phyloP scores from a whole-genome alignment of 805 yeast species.

The Wickerhamiella vanderwaltii region DNA sequence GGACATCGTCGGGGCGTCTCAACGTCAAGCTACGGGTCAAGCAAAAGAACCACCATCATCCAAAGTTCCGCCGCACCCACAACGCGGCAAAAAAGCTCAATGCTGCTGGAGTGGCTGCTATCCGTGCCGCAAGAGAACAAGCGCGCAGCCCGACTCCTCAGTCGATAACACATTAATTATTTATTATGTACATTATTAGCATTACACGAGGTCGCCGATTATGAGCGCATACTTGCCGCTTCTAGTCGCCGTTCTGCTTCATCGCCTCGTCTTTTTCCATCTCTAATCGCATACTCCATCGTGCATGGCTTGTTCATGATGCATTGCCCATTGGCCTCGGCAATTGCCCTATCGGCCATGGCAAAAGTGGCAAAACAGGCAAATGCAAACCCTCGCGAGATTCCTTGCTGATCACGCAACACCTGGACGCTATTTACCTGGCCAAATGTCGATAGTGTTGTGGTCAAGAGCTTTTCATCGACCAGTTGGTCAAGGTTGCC shows the following conservation, averaged over 20 bases:
- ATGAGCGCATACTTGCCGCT: no score
- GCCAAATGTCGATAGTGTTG: conserved; percentile 63
- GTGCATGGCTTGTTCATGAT: conserved; percentile 53
- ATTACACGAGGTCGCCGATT: no score
- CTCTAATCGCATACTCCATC: conserved; percentile 63
- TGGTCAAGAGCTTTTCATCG: conserved; percentile 44
- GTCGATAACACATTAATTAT: no score
- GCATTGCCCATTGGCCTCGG: conserved; percentile 52
- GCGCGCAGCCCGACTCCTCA: conserved; percentile 9
- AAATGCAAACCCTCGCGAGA: conserved; percentile 53
- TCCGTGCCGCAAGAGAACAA: conserved; percentile 5
- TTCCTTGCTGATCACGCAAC: conserved; percentile 38
- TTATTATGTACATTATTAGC: no score
- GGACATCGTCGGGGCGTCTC: conserved; percentile 57
- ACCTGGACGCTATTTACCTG: conserved; percentile 26
- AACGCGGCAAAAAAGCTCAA: not conserved
- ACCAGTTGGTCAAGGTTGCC: conserved; percentile 57
- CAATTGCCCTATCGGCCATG: conserved; percentile 59
- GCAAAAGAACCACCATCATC: conserved; percentile 16
- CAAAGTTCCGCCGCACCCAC: conserved; percentile 5
- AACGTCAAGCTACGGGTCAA: conserved; percentile 29
- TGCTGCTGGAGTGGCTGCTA: conserved; percentile 8
- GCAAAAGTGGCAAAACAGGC: conserved; percentile 52
- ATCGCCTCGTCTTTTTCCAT: conserved; percentile 62
- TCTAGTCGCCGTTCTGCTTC: conserved; percentile 52